A percentile compares a stretch with the other conserved stretches of the same genome.
These are phyloP conservation scores for Naegleria gruberi DNA, from an alignment of 208 protist species.

Conservation along the genomic window DNA sequence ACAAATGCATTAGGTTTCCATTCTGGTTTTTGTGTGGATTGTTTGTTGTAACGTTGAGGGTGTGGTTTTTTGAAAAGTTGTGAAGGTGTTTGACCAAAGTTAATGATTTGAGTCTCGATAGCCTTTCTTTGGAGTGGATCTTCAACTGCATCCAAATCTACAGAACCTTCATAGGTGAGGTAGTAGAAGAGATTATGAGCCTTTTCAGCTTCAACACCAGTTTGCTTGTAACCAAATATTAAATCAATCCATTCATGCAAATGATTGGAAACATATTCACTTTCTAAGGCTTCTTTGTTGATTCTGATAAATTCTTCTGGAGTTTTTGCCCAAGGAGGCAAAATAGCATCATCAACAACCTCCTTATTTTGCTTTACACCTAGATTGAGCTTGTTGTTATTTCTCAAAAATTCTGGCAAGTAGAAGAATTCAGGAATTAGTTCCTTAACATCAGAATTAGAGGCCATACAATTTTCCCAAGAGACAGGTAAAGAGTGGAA, in stretches of 20 bases:
- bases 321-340: constrained; percentile 54
- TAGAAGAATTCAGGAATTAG: constrained; percentile 92
- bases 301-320: constrained; percentile 13
- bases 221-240: constrained; percentile 96
- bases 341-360: constrained; percentile 46
- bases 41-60: not conserved
- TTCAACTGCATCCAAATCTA: constrained; percentile 17
- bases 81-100: constrained; percentile 53
- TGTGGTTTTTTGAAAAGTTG: constrained; percentile 45
- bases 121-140: constrained; percentile 41
- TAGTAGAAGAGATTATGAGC: constrained; percentile 96
- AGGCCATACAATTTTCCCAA: constrained; percentile 60
- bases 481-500: constrained; percentile 63
- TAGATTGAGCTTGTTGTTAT: constrained; percentile 64
- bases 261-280: constrained; percentile 83
- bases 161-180: constrained; percentile 82
- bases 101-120: constrained; percentile 46
- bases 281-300: constrained; percentile 57
- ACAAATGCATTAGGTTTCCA: not conserved
- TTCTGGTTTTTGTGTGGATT: not conserved
- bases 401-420: constrained; percentile 76
- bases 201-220: constrained; percentile 80
- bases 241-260: constrained; percentile 98
- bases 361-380: constrained; percentile 45
- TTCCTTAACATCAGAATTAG: constrained; percentile 82